Base-by-base conservation (phyloP, 148 eudicot genomes). In the Rhododendron vialii region DNA sequence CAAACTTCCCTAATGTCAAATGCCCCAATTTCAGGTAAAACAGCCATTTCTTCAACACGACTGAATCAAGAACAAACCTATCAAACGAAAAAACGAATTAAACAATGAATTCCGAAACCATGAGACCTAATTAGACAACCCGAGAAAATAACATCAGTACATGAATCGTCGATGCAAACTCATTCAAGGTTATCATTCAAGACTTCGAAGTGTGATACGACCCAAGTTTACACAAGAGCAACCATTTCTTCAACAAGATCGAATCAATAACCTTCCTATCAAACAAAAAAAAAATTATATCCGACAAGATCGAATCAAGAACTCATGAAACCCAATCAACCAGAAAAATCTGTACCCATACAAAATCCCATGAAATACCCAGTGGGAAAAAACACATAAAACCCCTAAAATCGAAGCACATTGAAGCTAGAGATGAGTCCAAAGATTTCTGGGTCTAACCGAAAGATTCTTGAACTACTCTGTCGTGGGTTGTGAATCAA, bases 1-100 rank as follows among this genome's bases (percentile, higher is more conserved):
- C 87, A 81, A 65, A 86, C 87, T 50, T 86, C 87, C 80, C 87
- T 86, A 17, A 86, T 86, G 17, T 50, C 48, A 67, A 86, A 69
- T 38, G 26, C 24, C 41, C 53, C 84, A 4, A 7, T 24, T 2
- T 12, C 81, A 8, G 84, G 76, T 59, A 30, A 63, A 61, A 24
- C 50, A 11, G 83, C 63, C 87, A 86, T 86, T 41, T 80, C 17
- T 69, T 69, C 75, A 69, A 69, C 33, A 69, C 33, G 15, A 28
- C 30, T 12, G 18, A 69, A 69, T 69, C 63, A 80, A 47, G 48
- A 69, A 41, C 24, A 81, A 86, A 81, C 79, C 84, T 67, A 81
- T 80, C 24, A 50, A 47, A 53, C 26, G 20, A 43, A 43, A 43
- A 48, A 24, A 1, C 8, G 61, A 57, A 57, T 17, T 57, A 57